These are phyloP conservation scores for Thermomucor indicae-seudaticae DNA, from an alignment of 371 early-diverging fungal species.

Conservation along the genomic window DNA sequence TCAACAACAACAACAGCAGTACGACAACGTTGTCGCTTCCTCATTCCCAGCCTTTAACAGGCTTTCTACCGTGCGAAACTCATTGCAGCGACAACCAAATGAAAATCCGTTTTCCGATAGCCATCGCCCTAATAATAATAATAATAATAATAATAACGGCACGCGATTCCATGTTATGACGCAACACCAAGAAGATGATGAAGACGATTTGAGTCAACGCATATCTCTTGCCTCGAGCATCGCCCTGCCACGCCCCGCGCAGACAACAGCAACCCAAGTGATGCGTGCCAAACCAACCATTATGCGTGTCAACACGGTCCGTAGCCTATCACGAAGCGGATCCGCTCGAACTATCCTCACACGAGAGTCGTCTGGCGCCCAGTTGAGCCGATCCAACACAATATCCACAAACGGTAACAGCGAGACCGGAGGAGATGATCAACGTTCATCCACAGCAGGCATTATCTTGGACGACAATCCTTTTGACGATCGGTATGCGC, in stretches of 20 bases:
- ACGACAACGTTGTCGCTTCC: conserved; percentile 5
- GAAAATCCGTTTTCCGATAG: conserved; percentile 12
- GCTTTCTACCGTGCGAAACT: not conserved
- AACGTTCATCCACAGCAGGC: conserved; percentile 1
- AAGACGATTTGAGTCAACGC: conserved; percentile 1
- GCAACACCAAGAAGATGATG: conserved; percentile 4
- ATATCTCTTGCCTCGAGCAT: conserved; percentile 24
- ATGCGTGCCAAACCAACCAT: conserved; percentile 40
- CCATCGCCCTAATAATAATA: conserved; percentile 2
- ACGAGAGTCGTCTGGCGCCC: conserved; percentile 1
- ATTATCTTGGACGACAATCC: conserved; percentile 20
- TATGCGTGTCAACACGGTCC: conserved; percentile 44
- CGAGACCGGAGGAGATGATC: not conserved
- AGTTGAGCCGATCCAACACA: conserved; percentile 12
- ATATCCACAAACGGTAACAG: not conserved
- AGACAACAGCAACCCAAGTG: conserved; percentile 36
- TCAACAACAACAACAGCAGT: conserved; percentile 6
- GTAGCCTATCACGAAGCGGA: conserved; percentile 23
- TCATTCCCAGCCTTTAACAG: too few species aligned
- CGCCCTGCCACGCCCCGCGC: conserved; percentile 10
- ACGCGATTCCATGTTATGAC: too few species aligned
- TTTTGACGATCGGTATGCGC: conserved; percentile 24
- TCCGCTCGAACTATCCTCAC: conserved; percentile 26
- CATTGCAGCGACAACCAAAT: not conserved
- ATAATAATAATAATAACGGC: too few species aligned